phyloP scores from a whole-genome alignment of 164 flowering plant species.

The Umbilicus rupestris region DNA sequence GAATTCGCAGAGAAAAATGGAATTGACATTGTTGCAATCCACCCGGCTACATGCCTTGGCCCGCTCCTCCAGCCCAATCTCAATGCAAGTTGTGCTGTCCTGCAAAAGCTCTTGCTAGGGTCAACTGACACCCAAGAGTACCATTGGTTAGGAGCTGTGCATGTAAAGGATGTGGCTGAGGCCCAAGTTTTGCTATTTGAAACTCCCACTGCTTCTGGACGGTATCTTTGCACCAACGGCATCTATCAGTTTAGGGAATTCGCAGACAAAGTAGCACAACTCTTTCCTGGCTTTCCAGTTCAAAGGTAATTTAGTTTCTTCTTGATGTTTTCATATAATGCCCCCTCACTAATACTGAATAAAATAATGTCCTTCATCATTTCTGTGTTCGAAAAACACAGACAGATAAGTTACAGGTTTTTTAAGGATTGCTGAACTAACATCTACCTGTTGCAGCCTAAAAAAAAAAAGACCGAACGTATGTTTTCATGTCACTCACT shows the following conservation, averaged over 20 bases:
- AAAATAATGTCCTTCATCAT: not conserved
- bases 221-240: conserved; percentile 84
- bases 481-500: not conserved
- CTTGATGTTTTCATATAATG: not conserved
- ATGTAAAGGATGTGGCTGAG: conserved; percentile 67
- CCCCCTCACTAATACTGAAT: too few relatives aligned
- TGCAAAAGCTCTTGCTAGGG: conserved; percentile 54
- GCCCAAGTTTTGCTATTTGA: conserved; percentile 57
- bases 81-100: conserved; percentile 77
- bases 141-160: conserved; percentile 79
- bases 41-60: conserved; percentile 75
- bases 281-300: conserved; percentile 64
- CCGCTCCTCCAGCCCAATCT: conserved; percentile 52
- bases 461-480: not conserved
- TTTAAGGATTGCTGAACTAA: not conserved
- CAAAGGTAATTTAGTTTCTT: conserved; percentile 40
- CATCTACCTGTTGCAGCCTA: not conserved
- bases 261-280: conserved; percentile 45
- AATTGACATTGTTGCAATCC: conserved; percentile 56
- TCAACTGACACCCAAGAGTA: conserved; percentile 63
- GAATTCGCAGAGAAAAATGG: conserved; percentile 49
- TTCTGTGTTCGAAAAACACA: not conserved
- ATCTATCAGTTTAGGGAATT: conserved; percentile 69
- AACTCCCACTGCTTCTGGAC: conserved; percentile 57
- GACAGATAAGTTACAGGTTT: not conserved